These are phyloP conservation scores for Basidiobolus meristosporus DNA, from an alignment of 371 early-diverging fungal genomes.

Conservation along the genomic window DNA sequence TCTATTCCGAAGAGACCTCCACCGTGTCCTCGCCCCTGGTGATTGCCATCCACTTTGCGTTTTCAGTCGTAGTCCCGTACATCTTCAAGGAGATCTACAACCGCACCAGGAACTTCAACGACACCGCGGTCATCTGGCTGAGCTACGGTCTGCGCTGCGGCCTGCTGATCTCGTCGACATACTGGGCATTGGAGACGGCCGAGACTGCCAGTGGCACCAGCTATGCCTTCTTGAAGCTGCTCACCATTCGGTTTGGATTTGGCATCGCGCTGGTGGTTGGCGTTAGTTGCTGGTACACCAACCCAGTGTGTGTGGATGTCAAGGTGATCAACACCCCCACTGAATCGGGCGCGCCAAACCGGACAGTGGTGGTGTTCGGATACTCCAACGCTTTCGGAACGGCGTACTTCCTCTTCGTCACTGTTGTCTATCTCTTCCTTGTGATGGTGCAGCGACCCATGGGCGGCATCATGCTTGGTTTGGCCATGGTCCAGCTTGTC, in stretches of 20 bases:
- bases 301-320: conserved; percentile 22
- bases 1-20: conserved; percentile 21
- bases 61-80: background rate
- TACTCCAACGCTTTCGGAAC: conserved; percentile 35
- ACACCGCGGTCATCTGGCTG: conserved; percentile 10
- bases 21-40: conserved; percentile 12
- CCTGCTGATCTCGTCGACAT: conserved; percentile 23
- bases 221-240: conserved; percentile 16
- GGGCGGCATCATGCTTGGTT: conserved; percentile 41
- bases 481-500: conserved; percentile 23
- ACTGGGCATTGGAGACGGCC: no score
- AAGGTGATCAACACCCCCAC: conserved; percentile 8
- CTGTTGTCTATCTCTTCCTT: conserved; percentile 25
- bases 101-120: conserved; percentile 6
- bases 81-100: conserved; percentile 1
- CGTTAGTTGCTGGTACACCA: conserved; percentile 16
- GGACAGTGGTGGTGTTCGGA: conserved; percentile 17
- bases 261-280: conserved; percentile 21
- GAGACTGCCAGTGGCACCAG: no score
- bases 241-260: conserved; percentile 19
- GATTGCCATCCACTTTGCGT: conserved; percentile 2
- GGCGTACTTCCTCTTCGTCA: conserved; percentile 26
- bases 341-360: conserved; percentile 2
- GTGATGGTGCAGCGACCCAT: conserved; percentile 44
- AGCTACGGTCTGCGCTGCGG: conserved; percentile 19